Evolutionary conservation across 2,329 filamentous ascomycete species (phyloP), one percentile per base, ranked within the genome.

Genomic region (Sporothrix phasma): DNA sequence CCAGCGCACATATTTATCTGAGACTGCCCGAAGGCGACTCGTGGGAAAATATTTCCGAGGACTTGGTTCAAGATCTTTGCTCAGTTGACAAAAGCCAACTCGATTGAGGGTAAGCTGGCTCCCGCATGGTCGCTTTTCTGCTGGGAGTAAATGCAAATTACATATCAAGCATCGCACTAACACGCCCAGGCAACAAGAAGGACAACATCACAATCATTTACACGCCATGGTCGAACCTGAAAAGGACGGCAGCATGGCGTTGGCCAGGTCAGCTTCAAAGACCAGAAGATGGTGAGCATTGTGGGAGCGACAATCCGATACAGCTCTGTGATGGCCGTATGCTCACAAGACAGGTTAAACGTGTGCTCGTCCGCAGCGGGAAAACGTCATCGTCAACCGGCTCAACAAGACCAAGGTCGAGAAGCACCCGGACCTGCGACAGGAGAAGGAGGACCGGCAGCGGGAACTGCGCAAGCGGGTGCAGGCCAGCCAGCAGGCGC

Each of bases 41-140:
- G 46, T 99, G 94, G 94, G 92, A 97, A 60, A 76, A 81, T 49
- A 90, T 99, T 65, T 86, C 90, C 0, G 73, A 85, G 66, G 84
- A 84, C 3, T 81, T 99, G 31, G 74, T 99, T 66, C 84, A 81
- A 69, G 94, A 99, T 76, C 91, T 94, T n/a, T 71, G 94, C 90
- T n/a, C 94, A 99, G 76, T 81, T 99, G 71, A 99, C 94, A 64
- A 99, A 99, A 78, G 94, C 94, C 67, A 99, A 99, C 78, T 97
- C 92, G 65, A 99, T 99, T 71, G 94, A 99, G 80, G 94, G 90
- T 88, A 72, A 4, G 29, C 39, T 2, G 15, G 15, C 34, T 37
- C 3, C 2, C n/a, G n/a, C n/a, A n/a, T n/a, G n/a, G n/a, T n/a
- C n/a, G 13, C 29, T 24, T 24, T 26, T 39, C 13, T 47, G n/a